Conservation (phyloP, 106 monocot species). For the Acanthochlamys bracteata region DNA sequence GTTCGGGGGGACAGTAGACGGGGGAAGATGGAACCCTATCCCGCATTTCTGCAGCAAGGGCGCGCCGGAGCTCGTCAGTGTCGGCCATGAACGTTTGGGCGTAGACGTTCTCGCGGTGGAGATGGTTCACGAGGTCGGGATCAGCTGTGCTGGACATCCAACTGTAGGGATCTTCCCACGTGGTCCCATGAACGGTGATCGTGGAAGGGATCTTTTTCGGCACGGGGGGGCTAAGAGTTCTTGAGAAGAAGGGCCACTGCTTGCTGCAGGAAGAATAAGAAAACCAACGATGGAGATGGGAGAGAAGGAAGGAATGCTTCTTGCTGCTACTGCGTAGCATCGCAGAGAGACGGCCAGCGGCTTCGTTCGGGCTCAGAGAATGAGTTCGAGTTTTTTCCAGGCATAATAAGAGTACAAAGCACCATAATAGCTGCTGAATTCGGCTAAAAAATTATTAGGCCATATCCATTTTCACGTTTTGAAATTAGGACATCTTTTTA, state of each 20-base stretch:
- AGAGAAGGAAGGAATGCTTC: too few species aligned
- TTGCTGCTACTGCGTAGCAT: too few species aligned
- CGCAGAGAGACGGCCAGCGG: too few species aligned
- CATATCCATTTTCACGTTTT: too few species aligned
- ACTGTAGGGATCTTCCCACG: slow-evolving; percentile 82
- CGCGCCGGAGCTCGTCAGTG: slow-evolving; percentile 28
- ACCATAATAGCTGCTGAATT: too few species aligned
- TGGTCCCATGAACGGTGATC: slow-evolving; percentile 52
- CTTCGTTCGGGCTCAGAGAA: too few species aligned
- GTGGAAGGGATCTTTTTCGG: slow-evolving; percentile 71
- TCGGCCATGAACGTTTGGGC: slow-evolving; percentile 78
- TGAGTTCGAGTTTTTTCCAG: too few species aligned
- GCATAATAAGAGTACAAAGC: too few species aligned
- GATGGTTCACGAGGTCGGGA: slow-evolving; percentile 52
- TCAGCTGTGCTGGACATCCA: slow-evolving; percentile 85
- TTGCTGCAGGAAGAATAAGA: slow-evolving; percentile 28
- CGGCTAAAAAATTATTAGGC: too few species aligned
- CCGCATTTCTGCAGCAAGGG: slow-evolving; percentile 50
- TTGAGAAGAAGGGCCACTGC: slow-evolving; percentile 6
- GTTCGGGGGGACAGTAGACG: slow-evolving; percentile 46
- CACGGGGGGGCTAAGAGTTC: slow-evolving; percentile 21
- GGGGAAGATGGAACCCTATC: slow-evolving; percentile 37
- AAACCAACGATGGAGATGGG: too few species aligned
- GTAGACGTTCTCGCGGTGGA: slow-evolving; percentile 65
- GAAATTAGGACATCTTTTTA: too few species aligned